These are phyloP conservation scores for Fonsecaea pedrosoi DNA, from an alignment of 2,329 filamentous ascomycete genomes.

Conservation along the genomic window DNA sequence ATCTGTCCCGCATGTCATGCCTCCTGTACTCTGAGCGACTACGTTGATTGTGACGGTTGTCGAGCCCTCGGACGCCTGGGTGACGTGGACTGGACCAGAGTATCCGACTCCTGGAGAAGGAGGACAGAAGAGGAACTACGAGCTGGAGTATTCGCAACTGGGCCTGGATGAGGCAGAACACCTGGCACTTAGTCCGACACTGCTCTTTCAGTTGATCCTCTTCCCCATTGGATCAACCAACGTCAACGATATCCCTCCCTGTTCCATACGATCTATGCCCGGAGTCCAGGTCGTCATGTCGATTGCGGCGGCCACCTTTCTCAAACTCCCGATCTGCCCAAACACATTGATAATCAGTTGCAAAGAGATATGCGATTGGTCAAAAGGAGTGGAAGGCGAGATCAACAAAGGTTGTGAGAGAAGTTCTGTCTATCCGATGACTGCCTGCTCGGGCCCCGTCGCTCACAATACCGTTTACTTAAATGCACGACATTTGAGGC, in stretches of 20 bases:
- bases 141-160: constrained; percentile 33
- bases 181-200: background rate
- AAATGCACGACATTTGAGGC: constrained; percentile 7
- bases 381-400: background rate
- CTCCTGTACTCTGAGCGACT: constrained; percentile 39
- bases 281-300: no score
- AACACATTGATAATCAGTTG: no score
- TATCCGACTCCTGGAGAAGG: constrained; percentile 33
- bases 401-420: background rate
- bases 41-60: constrained; percentile 40
- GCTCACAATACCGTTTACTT: constrained; percentile 1
- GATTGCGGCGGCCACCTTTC: no score
- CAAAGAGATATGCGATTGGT: background rate
- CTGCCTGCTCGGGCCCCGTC: background rate
- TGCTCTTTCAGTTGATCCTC: no score
- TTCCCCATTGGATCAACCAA: background rate
- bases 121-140: constrained; percentile 34
- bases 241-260: no score
- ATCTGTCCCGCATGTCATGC: constrained; percentile 39
- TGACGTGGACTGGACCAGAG: constrained; percentile 39
- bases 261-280: no score
- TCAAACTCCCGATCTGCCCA: no score
- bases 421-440: background rate
- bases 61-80: constrained; percentile 39
- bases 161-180: background rate